These are phyloP conservation scores for Carex myosuroides DNA, from an alignment of 176 grass and related monocot genomes.

Conservation along the genomic window DNA sequence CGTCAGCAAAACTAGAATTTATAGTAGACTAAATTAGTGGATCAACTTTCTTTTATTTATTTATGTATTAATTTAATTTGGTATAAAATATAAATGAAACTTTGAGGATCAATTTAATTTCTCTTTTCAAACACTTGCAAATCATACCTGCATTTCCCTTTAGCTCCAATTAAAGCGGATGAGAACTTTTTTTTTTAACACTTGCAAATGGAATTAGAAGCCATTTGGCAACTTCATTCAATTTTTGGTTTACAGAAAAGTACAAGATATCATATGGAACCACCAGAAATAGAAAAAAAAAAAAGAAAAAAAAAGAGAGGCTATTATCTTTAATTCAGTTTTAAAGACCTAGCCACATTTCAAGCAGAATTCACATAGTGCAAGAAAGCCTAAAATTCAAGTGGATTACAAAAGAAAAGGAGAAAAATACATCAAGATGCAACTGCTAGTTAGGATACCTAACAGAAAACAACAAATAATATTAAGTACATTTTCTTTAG, in stretches of 20 bases:
- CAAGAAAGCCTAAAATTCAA: neutral
- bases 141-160: too few relatives aligned
- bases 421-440: neutral
- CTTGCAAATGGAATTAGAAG: neutral
- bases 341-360: neutral
- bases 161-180: too few relatives aligned
- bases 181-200: too few relatives aligned
- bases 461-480: slow-evolving; percentile 20
- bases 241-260: neutral
- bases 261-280: neutral
- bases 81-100: too few relatives aligned
- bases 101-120: too few relatives aligned
- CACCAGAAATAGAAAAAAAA: neutral
- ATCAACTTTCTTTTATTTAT: too few relatives aligned
- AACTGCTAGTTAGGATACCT: slow-evolving; percentile 2
- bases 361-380: neutral
- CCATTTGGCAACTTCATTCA: neutral
- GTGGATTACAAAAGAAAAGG: neutral
- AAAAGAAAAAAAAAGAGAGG: neutral
- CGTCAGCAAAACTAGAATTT: too few relatives aligned
- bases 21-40: too few relatives aligned
- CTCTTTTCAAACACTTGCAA: too few relatives aligned
- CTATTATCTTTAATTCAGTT: neutral
- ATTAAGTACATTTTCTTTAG: neutral
- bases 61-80: too few relatives aligned